A percentile compares a stretch with the other conserved stretches of the same genome.
phyloP scores from a whole-genome alignment of 108 stramenopile genomes.

The Hondaea fermentalgiana region DNA sequence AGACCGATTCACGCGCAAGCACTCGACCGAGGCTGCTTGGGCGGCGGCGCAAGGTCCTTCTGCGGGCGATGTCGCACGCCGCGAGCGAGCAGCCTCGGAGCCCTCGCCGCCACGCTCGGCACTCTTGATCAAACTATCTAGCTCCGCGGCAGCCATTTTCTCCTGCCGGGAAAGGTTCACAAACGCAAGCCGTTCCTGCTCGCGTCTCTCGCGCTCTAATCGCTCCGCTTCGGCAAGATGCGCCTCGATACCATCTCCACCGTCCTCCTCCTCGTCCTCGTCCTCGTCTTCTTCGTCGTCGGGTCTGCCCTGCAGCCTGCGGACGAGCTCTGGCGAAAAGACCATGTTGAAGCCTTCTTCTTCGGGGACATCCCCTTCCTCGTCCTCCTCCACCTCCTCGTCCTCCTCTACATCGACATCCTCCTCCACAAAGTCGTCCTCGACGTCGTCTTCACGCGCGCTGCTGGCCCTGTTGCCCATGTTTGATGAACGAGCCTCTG shows the following conservation, averaged over 20 bases:
- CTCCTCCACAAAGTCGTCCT: too few species aligned
- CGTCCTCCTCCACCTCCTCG: not conserved
- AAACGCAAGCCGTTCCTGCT: not conserved
- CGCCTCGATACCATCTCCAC: not conserved
- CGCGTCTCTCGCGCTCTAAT: not conserved
- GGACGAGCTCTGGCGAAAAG: slow-evolving; percentile 10
- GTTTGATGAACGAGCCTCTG: too few species aligned
- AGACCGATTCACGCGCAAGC: not conserved
- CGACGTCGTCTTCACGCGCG: too few species aligned
- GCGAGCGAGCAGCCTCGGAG: not conserved
- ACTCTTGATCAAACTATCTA: not conserved
- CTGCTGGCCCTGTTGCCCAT: too few species aligned
- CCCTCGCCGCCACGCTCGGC: not conserved
- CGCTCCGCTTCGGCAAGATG: not conserved
- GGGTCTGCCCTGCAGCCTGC: not conserved
- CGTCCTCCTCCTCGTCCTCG: not conserved
- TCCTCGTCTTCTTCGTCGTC: not conserved
- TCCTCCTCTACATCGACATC: not conserved
- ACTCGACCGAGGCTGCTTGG: not conserved
- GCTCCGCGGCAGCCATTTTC: not conserved
- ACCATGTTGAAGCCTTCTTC: not conserved
- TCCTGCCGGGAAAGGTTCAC: not conserved
- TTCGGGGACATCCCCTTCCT: not conserved
- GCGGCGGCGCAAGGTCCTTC: not conserved
- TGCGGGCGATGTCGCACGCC: not conserved